Conservation (phyloP, 306 rosid species). For the Hippophae tibetana region DNA sequence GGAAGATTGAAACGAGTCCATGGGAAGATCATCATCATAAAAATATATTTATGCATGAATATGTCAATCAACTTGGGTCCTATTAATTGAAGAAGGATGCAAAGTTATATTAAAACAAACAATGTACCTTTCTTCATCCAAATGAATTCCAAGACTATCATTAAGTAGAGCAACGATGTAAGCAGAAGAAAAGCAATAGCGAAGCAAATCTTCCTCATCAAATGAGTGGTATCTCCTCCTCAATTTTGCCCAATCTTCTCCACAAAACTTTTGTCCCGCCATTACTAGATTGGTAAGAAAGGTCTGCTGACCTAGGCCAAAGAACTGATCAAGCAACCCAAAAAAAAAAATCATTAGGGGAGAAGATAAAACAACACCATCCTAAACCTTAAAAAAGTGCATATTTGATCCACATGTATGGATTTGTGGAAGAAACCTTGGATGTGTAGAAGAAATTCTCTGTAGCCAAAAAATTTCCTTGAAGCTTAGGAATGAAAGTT, state of each 20-base stretch:
- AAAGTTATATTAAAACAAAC: constrained; percentile 5
- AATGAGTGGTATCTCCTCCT: constrained; percentile 39
- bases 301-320: constrained; percentile 51
- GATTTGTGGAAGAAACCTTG: constrained; percentile 42
- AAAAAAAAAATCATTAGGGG: not conserved
- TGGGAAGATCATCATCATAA: too few species aligned
- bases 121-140: constrained; percentile 74
- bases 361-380: constrained; percentile 3
- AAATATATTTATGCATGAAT: not conserved
- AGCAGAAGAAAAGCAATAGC: constrained; percentile 92
- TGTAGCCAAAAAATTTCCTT: constrained; percentile 87
- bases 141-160: constrained; percentile 76
- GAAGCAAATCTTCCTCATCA: constrained; percentile 66
- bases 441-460: constrained; percentile 94
- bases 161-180: constrained; percentile 89
- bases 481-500: constrained; percentile 68
- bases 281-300: constrained; percentile 63
- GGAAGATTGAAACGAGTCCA: too few species aligned
- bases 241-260: constrained; percentile 67
- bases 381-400: not conserved
- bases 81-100: not conserved
- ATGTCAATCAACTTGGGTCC: not conserved
- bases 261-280: constrained; percentile 84
- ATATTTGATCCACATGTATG: constrained; percentile 9
- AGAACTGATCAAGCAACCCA: constrained; percentile 45